Conservation (phyloP, 176 grass and related monocot species). For the Carex littledalei region DNA sequence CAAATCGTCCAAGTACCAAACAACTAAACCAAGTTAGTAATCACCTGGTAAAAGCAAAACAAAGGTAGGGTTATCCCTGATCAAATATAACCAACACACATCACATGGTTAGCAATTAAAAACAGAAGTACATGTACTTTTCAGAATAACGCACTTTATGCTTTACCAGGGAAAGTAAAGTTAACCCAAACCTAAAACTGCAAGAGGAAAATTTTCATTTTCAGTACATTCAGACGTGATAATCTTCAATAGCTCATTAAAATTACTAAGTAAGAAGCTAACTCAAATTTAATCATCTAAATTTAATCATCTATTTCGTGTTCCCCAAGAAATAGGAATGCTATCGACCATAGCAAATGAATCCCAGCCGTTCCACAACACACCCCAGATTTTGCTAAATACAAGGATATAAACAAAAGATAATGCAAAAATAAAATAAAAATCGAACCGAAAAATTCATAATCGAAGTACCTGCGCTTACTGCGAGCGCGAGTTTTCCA, state of each 20-base stretch:
- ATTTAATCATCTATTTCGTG: neutral
- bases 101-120: neutral
- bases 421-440: neutral
- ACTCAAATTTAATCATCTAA: neutral
- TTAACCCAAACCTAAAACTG: neutral
- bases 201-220: neutral
- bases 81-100: neutral
- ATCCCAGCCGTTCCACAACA: neutral
- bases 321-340: neutral
- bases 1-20: neutral
- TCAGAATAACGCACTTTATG: neutral
- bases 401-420: neutral
- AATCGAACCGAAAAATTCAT: neutral
- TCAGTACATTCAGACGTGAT: neutral
- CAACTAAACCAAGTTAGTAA: neutral
- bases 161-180: neutral
- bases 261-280: neutral
- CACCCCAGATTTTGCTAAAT: neutral
- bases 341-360: neutral
- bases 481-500: conserved; percentile 18
- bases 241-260: neutral
- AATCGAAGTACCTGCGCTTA: conserved; percentile 19
- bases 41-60: neutral
- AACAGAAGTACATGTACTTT: neutral
- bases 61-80: neutral